phyloP scores from a whole-genome alignment of 179 eudicot genomes.

The Beta corolliflora region DNA sequence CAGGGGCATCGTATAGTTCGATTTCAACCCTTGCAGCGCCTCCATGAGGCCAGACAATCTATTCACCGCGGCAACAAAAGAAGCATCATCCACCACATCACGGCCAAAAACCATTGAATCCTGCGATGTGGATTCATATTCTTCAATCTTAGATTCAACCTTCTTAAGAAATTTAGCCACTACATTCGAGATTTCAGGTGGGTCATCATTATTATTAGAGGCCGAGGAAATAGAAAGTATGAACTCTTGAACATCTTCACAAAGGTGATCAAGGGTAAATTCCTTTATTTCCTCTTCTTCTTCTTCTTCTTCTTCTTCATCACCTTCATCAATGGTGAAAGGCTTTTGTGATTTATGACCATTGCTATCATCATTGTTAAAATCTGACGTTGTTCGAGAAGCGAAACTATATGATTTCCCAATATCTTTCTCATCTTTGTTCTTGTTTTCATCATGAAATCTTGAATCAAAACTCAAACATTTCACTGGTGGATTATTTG shows the following conservation, averaged over 20 bases:
- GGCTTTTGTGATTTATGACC: neutral
- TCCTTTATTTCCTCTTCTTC: conserved; percentile 20
- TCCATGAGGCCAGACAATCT: conserved; percentile 38
- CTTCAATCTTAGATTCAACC: conserved; percentile 50
- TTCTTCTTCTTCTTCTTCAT: neutral
- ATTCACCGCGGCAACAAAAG: conserved; percentile 34
- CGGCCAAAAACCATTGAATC: conserved; percentile 26
- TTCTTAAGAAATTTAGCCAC: conserved; percentile 50
- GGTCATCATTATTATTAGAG: neutral
- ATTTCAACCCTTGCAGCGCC: conserved; percentile 32
- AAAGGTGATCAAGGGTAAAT: conserved; percentile 39
- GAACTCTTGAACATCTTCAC: conserved; percentile 51
- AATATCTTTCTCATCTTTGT: conserved; percentile 12
- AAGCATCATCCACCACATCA: conserved; percentile 35
- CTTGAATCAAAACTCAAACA: conserved; percentile 33
- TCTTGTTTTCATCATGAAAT: conserved; percentile 20
- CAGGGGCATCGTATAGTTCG: conserved; percentile 32
- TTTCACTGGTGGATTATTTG: conserved; percentile 33
- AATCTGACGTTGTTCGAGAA: conserved; percentile 11
- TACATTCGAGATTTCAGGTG: conserved; percentile 43
- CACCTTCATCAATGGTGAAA: conserved; percentile 12
- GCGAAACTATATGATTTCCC: conserved; percentile 38
- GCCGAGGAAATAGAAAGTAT: conserved; percentile 25
- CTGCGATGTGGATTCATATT: conserved; percentile 42
- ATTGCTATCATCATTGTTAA: neutral